Evolutionary conservation across 768 basidiomycete species (phyloP).

Genomic region (Auricularia cornea): DNA sequence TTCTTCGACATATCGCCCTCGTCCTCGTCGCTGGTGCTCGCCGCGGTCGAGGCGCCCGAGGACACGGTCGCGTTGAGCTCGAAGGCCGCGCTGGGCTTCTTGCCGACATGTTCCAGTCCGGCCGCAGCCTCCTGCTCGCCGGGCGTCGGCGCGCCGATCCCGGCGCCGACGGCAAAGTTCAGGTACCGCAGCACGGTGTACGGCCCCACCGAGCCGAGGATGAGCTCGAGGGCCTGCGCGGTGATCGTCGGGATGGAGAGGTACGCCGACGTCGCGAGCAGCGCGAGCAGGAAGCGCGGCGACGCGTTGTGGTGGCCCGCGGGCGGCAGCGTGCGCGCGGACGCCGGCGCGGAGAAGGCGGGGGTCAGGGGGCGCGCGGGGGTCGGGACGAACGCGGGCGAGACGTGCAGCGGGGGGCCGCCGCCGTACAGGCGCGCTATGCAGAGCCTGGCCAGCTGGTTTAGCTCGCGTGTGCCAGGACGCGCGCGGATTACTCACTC

Average conservation of each 20-base stretch:
- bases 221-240: conserved; percentile 61
- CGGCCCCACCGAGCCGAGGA: conserved; percentile 71
- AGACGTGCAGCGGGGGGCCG: conserved; percentile 64
- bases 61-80: neutral
- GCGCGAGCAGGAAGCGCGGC: conserved; percentile 73
- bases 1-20: neutral
- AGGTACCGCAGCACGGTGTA: conserved; percentile 70
- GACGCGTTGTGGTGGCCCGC: conserved; percentile 61
- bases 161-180: conserved; percentile 69
- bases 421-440: conserved; percentile 83
- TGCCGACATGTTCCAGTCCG: conserved; percentile 53
- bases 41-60: neutral
- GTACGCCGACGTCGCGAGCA: conserved; percentile 81
- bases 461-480: neutral
- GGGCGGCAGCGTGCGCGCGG: conserved; percentile 28
- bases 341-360: conserved; percentile 34
- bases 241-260: conserved; percentile 73
- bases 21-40: conserved; percentile 16
- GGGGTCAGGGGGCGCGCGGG: conserved; percentile 62
- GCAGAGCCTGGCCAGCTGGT: conserved; percentile 50
- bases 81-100: neutral
- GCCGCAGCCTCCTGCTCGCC: conserved; percentile 49
- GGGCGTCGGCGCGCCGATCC: conserved; percentile 36
- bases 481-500: conserved; percentile 52
- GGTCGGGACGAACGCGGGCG: conserved; percentile 56